Evolutionary conservation across 1,284 basidiomycete genomes (phyloP), one percentile per base, ranked within the genome.

Genomic region (Cryptococcus sp.): DNA sequence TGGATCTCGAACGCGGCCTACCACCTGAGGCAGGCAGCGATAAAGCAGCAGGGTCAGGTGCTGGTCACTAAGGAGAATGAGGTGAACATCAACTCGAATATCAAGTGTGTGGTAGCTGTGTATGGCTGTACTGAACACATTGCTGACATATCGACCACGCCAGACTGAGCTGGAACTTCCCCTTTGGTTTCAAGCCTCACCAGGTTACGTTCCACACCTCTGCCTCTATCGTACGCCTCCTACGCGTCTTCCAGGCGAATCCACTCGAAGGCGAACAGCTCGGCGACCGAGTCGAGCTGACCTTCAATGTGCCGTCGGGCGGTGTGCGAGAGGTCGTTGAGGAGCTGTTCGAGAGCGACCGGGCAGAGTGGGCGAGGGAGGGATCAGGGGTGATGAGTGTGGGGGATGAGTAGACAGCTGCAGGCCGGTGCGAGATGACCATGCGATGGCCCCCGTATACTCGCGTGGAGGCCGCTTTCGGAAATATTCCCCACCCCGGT

Each of bases 221-320:
- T 37, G 50, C 51, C 15, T 61, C 61, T 5, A 47, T 60, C n/a
- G 43, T 43, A 15, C 57, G 58, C 46, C 58, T 64, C 57, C 55
- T 68, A 40, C 59, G 67, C 7, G 62, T 68, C 13, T 68, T 64
- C 60, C 61, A 59, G 21, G 61, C 63, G 36, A 68, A 68, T 54
- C 54, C 62, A 6, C 42, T 39, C 20, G 50, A 53, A 11, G 61
- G 57, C 4, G 53, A 46, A 24, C 23, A 23, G 8, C 16, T 24
- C 36, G 39, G 43, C 18, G 38, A 46, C 16, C 46, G 47, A n/a
- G 40, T 55, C 16, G 53, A 55, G 35, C 21, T 55, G 12, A 42
- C 36, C 12, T 55, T 55, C 39, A 55, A 50, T 36, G 47, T 55
- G 6, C 39, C 46, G 13, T 44, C 46, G 24, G 48, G 42, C 4